Base-by-base conservation (phyloP, 129 eudicot species). In the Calendula officinalis region DNA sequence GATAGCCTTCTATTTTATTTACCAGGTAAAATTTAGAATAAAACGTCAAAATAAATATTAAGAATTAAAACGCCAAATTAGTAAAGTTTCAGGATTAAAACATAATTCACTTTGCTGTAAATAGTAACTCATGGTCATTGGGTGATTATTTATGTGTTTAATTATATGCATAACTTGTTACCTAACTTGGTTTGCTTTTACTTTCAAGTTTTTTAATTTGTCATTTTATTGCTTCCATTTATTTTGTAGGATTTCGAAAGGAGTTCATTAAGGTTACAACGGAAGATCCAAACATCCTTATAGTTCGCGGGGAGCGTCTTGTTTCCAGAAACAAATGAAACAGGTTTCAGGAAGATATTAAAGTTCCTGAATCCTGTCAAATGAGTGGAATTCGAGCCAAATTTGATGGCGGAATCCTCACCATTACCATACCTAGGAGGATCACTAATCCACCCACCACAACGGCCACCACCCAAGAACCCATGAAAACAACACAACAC, bases 271-370 rank as follows among this genome's bases (percentile, higher is more conserved):
- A 59, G 65, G 75, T 86, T 8, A 72, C 85, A 54, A 64, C 78
- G 0, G 97, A 90, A 73, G 55, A 77, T 48, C 59, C 60, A 36
- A 82, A 84, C 10, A 67, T 69, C 12, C 45, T 86, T 33, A 78
- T 84, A 56, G 76, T 83, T 16, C 70, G 81, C 9, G 95, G 95
- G 11, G 91, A 86, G 62, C 81, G 84, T 6, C 75, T 69, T 30
- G 32, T 74, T 22, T 54, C 60, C 0, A 84, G 86, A 15, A 90
- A 86, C 75, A 90, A 83, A 80, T 81, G 84, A 86, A 79, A 77
- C 48, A 82, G 84, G 7, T 90, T 90, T 39, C 82, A 66, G 3
- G 80, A 86, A 37, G 83, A 86, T 68, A 82, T 65, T 42, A 56
- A 46, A 37, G 71, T 81, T 43, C 88, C 88, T 0, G 63, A 74